phyloP scores from a whole-genome alignment of 202 grass and related monocot species.

The Dendrocalamus latiflorus region DNA sequence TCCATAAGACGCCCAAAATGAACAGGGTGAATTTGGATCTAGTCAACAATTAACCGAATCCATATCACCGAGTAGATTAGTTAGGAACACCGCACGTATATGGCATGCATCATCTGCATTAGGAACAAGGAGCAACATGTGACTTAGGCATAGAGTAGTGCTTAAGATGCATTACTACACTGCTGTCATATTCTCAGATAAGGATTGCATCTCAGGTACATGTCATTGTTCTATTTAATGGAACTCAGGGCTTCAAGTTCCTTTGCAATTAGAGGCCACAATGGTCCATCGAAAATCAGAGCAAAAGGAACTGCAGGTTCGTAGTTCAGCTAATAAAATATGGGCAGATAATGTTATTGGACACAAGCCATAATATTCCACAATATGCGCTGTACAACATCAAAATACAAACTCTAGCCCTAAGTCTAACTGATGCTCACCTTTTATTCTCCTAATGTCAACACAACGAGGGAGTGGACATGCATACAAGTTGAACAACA shows the following conservation, averaged over 20 bases:
- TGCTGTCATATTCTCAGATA: background rate
- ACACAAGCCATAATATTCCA: background rate
- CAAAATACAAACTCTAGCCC: background rate
- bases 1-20: background rate
- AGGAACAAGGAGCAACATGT: background rate
- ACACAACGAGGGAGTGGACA: background rate
- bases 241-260: background rate
- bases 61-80: background rate
- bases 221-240: background rate
- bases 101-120: background rate
- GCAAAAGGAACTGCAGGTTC: background rate
- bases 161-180: background rate
- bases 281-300: background rate
- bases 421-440: background rate
- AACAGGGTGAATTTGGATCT: background rate
- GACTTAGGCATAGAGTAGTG: background rate
- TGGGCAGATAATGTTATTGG: background rate
- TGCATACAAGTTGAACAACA: background rate
- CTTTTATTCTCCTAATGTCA: background rate
- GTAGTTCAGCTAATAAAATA: background rate
- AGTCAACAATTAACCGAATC: background rate
- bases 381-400: background rate
- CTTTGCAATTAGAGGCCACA: background rate
- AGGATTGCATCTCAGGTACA: background rate
- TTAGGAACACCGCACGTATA: background rate